Base-by-base conservation (phyloP, 2,329 filamentous ascomycete genomes). In the Sporothrix sp. region DNA sequence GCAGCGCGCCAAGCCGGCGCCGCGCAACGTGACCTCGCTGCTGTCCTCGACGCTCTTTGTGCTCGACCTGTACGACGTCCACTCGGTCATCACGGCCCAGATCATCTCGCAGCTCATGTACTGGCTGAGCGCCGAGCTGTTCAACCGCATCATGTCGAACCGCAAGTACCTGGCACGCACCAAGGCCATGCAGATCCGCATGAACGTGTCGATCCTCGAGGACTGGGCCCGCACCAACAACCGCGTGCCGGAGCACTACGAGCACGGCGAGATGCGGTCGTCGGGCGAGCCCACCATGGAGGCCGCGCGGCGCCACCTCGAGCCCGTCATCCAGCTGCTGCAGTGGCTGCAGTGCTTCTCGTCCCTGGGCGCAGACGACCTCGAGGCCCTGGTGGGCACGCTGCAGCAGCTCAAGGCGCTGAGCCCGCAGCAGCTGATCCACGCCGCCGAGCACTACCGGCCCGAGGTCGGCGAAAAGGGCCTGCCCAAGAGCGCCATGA, bases 331-430 rank as follows among this genome's bases (percentile, higher is more conserved):
- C 50, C 93, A 98, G 65, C 74, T 98, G 3, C 73, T 98, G 6
- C 93, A 98, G 66, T 98, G 93, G 93, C 73, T 98, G 32, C 93
- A 98, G 65, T 96, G 90, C 66, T 97, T 97, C 67, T 97, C 93
- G 1, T 95, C 89, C 1, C 76, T 97, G 4, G 88, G 82, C 5
- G 69, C 72, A 10, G 89, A 97, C 61, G 90, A 97, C 62, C 72
- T 93, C 33, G 89, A 95, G 62, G 87, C 88, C 3, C 75, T 98
- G 14, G 82, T 95, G 27, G 87, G 82, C 14, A 98, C 93, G 0
- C 70, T 97, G 20, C 84, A 95, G 61, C 93, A 97, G 65, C 74
- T 98, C 36, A 89, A 88, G 57, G 77, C 84, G 36, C 72, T 98
- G 43, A 89, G 82, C 23, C 85, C 89, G 0, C 86, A 89, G 62